phyloP scores from a whole-genome alignment of 805 yeast genomes.

The Candida dendrica region DNA sequence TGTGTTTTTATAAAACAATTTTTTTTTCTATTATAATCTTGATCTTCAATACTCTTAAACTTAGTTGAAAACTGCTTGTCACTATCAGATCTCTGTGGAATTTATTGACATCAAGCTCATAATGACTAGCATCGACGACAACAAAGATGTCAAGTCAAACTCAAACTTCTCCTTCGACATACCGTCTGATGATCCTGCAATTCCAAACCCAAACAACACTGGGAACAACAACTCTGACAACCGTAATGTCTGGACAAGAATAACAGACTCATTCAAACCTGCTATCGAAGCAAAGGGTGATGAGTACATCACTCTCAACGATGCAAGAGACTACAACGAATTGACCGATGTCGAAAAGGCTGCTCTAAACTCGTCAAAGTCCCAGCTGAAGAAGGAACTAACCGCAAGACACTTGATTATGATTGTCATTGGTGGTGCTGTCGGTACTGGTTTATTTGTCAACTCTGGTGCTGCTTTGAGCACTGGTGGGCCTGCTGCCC shows the following conservation, averaged over 20 bases:
- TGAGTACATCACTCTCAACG: neutral
- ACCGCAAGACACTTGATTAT: constrained; percentile 50
- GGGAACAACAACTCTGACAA: too few species aligned
- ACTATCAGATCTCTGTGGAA: too few species aligned
- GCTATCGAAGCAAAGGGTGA: constrained; percentile 12
- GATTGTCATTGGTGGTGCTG: constrained; percentile 67
- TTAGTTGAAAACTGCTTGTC: too few species aligned
- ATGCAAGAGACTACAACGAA: neutral
- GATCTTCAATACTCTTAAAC: too few species aligned
- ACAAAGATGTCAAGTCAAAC: too few species aligned
- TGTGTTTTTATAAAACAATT: too few species aligned
- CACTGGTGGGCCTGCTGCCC: constrained; percentile 52
- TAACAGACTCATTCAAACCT: constrained; percentile 38
- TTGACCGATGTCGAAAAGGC: constrained; percentile 27
- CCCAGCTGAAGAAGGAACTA: constrained; percentile 19
- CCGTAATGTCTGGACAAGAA: constrained; percentile 38
- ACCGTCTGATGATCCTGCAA: too few species aligned
- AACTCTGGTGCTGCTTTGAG: constrained; percentile 52
- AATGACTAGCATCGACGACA: too few species aligned
- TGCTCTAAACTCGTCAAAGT: constrained; percentile 22
- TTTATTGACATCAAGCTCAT: too few species aligned
- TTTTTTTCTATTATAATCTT: too few species aligned
- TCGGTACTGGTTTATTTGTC: constrained; percentile 64
- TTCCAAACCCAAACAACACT: too few species aligned
- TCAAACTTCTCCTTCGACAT: too few species aligned